Evolutionary conservation across 768 basidiomycete genomes (phyloP).

Genomic region (Serpula lacrymans): DNA sequence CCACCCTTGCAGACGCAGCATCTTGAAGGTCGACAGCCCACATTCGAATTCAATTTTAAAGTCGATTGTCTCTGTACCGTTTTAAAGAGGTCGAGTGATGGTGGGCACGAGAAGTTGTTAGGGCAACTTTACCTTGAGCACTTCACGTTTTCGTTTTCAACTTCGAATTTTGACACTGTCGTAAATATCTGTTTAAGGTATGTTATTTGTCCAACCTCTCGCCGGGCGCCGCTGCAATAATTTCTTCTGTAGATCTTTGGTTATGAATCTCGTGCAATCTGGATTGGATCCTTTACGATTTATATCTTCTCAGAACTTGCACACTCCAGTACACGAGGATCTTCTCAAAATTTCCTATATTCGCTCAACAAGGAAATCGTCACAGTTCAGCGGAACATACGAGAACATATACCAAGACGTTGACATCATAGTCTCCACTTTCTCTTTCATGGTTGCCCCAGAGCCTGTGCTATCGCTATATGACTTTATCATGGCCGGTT

Average conservation of each 20-base stretch:
- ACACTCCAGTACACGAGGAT: slow-evolving; percentile 47
- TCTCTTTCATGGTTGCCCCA: slow-evolving; percentile 84
- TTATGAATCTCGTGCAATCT: slow-evolving; percentile 68
- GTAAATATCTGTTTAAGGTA: slow-evolving; percentile 81
- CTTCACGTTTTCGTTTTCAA: slow-evolving; percentile 70
- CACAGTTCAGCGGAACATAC: slow-evolving; percentile 75
- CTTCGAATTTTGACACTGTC: slow-evolving; percentile 83
- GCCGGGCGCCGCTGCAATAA: neutral
- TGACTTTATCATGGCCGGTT: slow-evolving; percentile 97
- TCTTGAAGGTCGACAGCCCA: slow-evolving; percentile 46
- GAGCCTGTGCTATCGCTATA: slow-evolving; percentile 89
- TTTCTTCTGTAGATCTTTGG: slow-evolving; percentile 53
- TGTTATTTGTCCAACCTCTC: slow-evolving; percentile 7
- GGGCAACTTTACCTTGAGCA: slow-evolving; percentile 77
- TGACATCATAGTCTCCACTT: slow-evolving; percentile 84
- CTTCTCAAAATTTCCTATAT: slow-evolving; percentile 77
- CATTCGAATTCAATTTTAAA: slow-evolving; percentile 83
- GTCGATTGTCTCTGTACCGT: slow-evolving; percentile 81
- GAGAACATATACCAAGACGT: slow-evolving; percentile 88
- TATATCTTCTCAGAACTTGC: slow-evolving; percentile 55
- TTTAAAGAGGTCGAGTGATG: slow-evolving; percentile 63
- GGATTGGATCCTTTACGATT: slow-evolving; percentile 53
- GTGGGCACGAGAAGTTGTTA: slow-evolving; percentile 66
- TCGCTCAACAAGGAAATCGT: slow-evolving; percentile 79
- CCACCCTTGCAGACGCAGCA: slow-evolving; percentile 13